These are phyloP conservation scores for Solanum boliviense DNA, from an alignment of 257 asterid genomes.

Conservation along the genomic window DNA sequence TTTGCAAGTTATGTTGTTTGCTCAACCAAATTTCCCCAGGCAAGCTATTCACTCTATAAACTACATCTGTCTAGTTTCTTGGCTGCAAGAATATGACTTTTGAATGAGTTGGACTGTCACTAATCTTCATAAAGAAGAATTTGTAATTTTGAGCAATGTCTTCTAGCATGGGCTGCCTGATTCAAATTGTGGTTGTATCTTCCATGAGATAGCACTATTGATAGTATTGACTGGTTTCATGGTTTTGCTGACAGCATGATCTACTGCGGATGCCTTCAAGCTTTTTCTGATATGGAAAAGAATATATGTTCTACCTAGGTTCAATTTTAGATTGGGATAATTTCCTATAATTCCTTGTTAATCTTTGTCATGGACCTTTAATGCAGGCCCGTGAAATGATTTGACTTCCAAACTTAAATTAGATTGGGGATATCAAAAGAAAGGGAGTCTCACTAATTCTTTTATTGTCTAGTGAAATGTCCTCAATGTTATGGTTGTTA, in stretches of 20 bases:
- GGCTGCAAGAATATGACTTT: not conserved
- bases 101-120: not conserved
- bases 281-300: not conserved
- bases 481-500: not conserved
- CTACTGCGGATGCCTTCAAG: not conserved
- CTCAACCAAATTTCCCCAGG: slow-evolving; percentile 91
- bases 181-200: not conserved
- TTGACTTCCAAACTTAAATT: not conserved
- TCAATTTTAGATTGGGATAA: not conserved
- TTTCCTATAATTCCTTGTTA: not conserved
- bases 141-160: not conserved
- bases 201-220: not conserved
- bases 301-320: not conserved
- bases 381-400: not conserved
- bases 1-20: slow-evolving; percentile 63
- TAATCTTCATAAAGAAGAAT: not conserved
- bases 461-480: not conserved
- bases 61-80: slow-evolving; percentile 1
- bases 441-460: not conserved
- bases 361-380: not conserved
- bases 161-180: not conserved
- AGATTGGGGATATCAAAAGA: not conserved
- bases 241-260: not conserved
- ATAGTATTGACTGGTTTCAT: not conserved
- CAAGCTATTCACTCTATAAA: slow-evolving; percentile 17